Evolutionary conservation across 2,329 filamentous ascomycete genomes (phyloP).

Genomic region (Colletotrichum filicis): DNA sequence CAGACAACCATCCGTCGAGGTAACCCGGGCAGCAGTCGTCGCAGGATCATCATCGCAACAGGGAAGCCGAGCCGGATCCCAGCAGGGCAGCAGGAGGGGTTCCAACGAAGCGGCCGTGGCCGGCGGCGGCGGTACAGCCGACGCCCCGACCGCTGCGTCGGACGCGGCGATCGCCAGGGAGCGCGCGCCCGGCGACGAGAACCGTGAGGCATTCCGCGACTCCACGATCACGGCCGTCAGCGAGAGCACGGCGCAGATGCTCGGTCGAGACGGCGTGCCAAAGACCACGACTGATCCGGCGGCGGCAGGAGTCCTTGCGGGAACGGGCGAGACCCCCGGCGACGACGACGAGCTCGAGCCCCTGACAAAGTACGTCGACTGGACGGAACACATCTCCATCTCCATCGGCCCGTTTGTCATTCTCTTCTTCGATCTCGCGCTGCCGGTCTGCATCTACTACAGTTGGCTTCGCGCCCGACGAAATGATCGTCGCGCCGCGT

Average conservation of each 20-base stretch:
- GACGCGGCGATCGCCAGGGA: slow-evolving; percentile 3
- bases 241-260: slow-evolving; percentile 28
- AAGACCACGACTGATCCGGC: slow-evolving; percentile 29
- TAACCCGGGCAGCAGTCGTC: not conserved
- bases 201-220: slow-evolving; percentile 28
- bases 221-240: slow-evolving; percentile 31
- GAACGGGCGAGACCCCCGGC: slow-evolving; percentile 7
- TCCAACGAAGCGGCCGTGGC: slow-evolving; percentile 13
- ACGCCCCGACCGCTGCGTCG: slow-evolving; percentile 14
- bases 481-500: slow-evolving; percentile 23
- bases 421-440: slow-evolving; percentile 30
- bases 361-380: slow-evolving; percentile 33
- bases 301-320: slow-evolving; percentile 17
- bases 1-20: slow-evolving; percentile 16
- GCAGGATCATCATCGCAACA: slow-evolving; percentile 4
- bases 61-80: not conserved
- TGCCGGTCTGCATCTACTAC: slow-evolving; percentile 33
- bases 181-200: slow-evolving; percentile 26
- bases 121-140: slow-evolving; percentile 16
- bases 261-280: slow-evolving; percentile 16
- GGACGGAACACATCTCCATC: slow-evolving; percentile 33
- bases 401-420: slow-evolving; percentile 32
- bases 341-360: slow-evolving; percentile 30
- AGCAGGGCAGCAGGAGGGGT: slow-evolving; percentile 18
- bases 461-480: slow-evolving; percentile 30